A percentile compares a stretch with the other conserved stretches of the same genome.
These are phyloP conservation scores for Diphasiastrum complanatum DNA, from an alignment of 83 land plant species.

Conservation along the genomic window DNA sequence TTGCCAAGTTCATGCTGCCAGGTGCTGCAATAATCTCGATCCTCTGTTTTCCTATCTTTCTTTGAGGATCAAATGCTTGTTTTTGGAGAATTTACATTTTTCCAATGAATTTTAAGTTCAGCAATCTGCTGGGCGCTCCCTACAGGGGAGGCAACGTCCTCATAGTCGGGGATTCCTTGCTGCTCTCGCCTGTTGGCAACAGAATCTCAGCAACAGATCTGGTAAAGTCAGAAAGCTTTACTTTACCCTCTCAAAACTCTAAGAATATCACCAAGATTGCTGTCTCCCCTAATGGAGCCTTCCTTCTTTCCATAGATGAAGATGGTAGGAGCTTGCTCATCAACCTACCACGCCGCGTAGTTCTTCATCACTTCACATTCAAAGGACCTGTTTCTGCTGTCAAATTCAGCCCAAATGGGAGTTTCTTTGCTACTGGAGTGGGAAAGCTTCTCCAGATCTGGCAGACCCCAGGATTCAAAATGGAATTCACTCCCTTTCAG, in stretches of 20 bases:
- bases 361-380: slow-evolving; percentile 75
- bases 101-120: slow-evolving; percentile 76
- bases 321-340: slow-evolving; percentile 48
- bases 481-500: slow-evolving; percentile 73
- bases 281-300: slow-evolving; percentile 60
- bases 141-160: slow-evolving; percentile 76
- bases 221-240: slow-evolving; percentile 44
- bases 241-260: slow-evolving; percentile 63
- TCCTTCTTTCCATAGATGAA: slow-evolving; percentile 70
- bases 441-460: slow-evolving; percentile 76
- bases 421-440: slow-evolving; percentile 62
- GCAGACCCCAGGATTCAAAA: slow-evolving; percentile 68
- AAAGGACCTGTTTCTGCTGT: slow-evolving; percentile 55
- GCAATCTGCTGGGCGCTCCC: slow-evolving; percentile 83
- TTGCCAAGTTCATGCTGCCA: too few species aligned
- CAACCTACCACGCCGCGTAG: slow-evolving; percentile 57
- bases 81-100: too few species aligned
- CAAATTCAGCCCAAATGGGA: slow-evolving; percentile 65
- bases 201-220: slow-evolving; percentile 79
- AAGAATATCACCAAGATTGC: slow-evolving; percentile 63
- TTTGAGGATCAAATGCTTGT: too few species aligned
- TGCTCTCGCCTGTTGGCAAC: slow-evolving; percentile 78
- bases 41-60: too few species aligned
- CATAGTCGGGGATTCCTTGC: slow-evolving; percentile 31
- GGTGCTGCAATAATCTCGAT: too few species aligned